Evolutionary conservation across 2,329 filamentous ascomycete species (phyloP).

Genomic region (Aspergillus vadensis): DNA sequence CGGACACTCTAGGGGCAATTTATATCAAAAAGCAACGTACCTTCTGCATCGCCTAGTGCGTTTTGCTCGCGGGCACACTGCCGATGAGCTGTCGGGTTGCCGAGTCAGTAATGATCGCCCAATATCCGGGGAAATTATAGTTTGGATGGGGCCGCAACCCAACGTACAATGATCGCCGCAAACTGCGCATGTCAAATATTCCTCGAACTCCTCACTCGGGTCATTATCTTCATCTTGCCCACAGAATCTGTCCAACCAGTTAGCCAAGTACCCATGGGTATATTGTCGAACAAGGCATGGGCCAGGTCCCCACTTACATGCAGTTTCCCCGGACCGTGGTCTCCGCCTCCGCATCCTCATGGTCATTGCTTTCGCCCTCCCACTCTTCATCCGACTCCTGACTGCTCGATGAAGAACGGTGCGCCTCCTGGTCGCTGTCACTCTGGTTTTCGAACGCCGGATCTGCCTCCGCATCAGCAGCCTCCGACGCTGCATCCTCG

Average conservation of each 20-base stretch:
- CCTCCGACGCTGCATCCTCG: constrained; percentile 43
- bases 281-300: neutral
- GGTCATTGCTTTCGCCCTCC: constrained; percentile 52
- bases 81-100: constrained; percentile 72
- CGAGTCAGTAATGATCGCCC: constrained; percentile 39
- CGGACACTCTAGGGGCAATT: neutral
- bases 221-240: constrained; percentile 80
- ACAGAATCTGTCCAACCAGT: constrained; percentile 67
- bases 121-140: constrained; percentile 28
- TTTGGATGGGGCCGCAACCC: constrained; percentile 27
- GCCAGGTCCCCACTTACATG: constrained; percentile 54
- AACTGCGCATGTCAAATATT: constrained; percentile 72
- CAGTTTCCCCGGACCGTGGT: constrained; percentile 59
- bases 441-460: constrained; percentile 46
- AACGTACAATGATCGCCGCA: constrained; percentile 82
- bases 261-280: neutral
- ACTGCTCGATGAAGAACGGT: constrained; percentile 46
- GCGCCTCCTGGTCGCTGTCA: constrained; percentile 44
- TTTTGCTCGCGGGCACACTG: constrained; percentile 79
- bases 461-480: constrained; percentile 44
- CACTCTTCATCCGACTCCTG: constrained; percentile 60
- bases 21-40: constrained; percentile 47
- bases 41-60: constrained; percentile 62
- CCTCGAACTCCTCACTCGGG: constrained; percentile 77
- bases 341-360: constrained; percentile 49